Evolutionary conservation across 1,284 basidiomycete species (phyloP), one percentile per base, ranked within the genome.

Genomic region (Marasmius oreades): DNA sequence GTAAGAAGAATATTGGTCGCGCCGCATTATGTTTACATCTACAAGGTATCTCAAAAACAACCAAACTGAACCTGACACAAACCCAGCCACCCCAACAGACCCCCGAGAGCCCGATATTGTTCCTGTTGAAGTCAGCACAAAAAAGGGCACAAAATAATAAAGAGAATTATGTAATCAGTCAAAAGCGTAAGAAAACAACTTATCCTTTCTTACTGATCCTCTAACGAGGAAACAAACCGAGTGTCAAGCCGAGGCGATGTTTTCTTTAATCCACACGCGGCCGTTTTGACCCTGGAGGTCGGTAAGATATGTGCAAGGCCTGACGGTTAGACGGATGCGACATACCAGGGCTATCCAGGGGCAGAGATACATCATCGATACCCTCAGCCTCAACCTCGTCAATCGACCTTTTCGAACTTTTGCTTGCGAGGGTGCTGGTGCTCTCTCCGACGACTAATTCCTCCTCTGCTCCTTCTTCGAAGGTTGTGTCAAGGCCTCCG

Each of bases 391-490:
- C 82, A 36, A 78, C 66, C 56, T 81, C 79, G 20, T 78, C 76
- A 53, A 77, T 72, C 36, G 71, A 72, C 58, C 82, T 70, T 66
- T 84, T 84, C 22, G 73, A 71, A 23, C 72, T 67, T 57, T 69
- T 77, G 60, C 78, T 82, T 20, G 79, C 77, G 26, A 80, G 67
- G 5, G 78, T 80, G 28, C 66, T 61, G 23, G 78, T 77, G 36
- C 75, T 75, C 55, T 74, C 61, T 36, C 71, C 73, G 3, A 74
- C 73, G 26, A 60, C 57, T 16, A 67, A 62, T 33, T 70, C 70
- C 47, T 69, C 62, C 20, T 69, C 70, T 37, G 67, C 62, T 48
- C 70, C 60, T 14, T 55, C 58, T 23, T 64, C 62, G 59, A 65
- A 66, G 5, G 62, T 63, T 11, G 60, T 55, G 52, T 73, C 72